Evolutionary conservation across 495 filamentous ascomycete species (phyloP).

Genomic region (Talaromyces adpressus): DNA sequence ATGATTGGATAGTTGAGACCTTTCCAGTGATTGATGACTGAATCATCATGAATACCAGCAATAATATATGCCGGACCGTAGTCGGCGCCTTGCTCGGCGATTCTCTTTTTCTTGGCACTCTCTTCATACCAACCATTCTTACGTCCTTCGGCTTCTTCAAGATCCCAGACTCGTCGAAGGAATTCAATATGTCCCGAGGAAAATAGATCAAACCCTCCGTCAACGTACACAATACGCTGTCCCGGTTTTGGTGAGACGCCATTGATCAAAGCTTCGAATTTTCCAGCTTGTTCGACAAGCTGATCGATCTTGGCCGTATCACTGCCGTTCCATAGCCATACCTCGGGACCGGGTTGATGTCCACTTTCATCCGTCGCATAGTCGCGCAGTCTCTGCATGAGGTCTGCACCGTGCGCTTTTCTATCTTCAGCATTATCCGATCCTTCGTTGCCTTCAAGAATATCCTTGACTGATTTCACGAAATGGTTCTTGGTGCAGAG

Average conservation of each 20-base stretch:
- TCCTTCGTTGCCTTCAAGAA: conserved; percentile 67
- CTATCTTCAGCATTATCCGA: conserved; percentile 60
- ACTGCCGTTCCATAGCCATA: conserved; percentile 68
- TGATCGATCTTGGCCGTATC: conserved; percentile 45
- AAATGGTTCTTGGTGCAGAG: conserved; percentile 86
- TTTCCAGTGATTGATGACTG: conserved; percentile 91
- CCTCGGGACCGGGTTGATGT: conserved; percentile 60
- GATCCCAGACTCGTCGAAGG: conserved; percentile 61
- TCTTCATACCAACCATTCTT: conserved; percentile 67
- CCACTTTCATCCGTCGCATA: conserved; percentile 85
- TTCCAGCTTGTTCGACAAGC: conserved; percentile 42
- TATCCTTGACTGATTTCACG: conserved; percentile 61
- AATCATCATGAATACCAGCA: conserved; percentile 88
- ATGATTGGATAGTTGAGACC: conserved; percentile 98
- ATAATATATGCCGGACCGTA: conserved; percentile 80
- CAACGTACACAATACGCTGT: conserved; percentile 87
- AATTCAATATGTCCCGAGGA: conserved; percentile 96
- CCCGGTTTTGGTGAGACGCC: conserved; percentile 63
- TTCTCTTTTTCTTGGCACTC: conserved; percentile 50
- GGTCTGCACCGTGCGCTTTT: conserved; percentile 47
- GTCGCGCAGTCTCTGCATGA: conserved; percentile 65
- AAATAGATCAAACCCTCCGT: conserved; percentile 96
- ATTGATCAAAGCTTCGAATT: conserved; percentile 55
- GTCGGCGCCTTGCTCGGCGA: conserved; percentile 54
- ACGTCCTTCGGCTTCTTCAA: conserved; percentile 60